A percentile compares a stretch with the other conserved stretches of the same genome.
phyloP scores from a whole-genome alignment of 257 asterid species.

The Misopates orontium region DNA sequence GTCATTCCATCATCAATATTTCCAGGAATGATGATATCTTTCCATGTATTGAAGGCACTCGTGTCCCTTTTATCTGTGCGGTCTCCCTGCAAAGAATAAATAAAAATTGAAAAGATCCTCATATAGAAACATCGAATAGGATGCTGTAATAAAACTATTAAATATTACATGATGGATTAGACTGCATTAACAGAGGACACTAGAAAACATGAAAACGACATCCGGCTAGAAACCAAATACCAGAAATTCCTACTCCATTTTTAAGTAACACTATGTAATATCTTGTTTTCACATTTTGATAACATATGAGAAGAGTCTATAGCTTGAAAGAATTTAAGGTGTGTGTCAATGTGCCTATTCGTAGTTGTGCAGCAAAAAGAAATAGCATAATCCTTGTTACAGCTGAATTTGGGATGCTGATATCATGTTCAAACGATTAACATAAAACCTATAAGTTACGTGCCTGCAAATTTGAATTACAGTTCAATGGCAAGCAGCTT shows the following conservation, averaged over 20 bases:
- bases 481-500: no score
- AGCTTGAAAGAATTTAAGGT: no score
- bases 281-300: neutral
- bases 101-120: slow-evolving; percentile 14
- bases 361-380: no score
- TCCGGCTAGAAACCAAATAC: slow-evolving; percentile 1
- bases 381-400: no score
- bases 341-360: no score
- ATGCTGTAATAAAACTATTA: neutral
- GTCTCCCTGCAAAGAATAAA: slow-evolving; percentile 71
- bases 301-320: no score
- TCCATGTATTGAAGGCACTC: slow-evolving; percentile 95
- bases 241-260: slow-evolving; percentile 14
- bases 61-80: slow-evolving; percentile 90
- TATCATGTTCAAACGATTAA: no score
- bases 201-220: neutral
- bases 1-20: slow-evolving; percentile 97
- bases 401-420: no score
- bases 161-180: neutral
- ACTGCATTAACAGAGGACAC: neutral
- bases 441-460: no score
- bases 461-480: no score
- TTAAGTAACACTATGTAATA: neutral
- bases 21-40: slow-evolving; percentile 94
- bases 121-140: slow-evolving; percentile 10